These are phyloP conservation scores for Suillus ampliporus DNA, from an alignment of 768 basidiomycete species.

Conservation along the genomic window DNA sequence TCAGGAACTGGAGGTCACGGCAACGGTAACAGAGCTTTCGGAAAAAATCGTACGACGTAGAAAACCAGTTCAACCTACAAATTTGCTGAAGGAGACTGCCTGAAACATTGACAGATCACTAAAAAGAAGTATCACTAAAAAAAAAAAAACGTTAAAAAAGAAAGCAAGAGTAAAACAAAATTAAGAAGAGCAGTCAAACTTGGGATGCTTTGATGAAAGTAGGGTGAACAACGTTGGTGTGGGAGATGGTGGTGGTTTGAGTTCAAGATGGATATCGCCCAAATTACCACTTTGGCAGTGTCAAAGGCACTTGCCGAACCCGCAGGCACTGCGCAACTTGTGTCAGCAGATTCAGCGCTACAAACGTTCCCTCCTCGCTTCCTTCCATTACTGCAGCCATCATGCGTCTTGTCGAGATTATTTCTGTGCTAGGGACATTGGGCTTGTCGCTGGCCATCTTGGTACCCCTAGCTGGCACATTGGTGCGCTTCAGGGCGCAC, in stretches of 20 bases:
- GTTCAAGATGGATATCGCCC: slow-evolving; percentile 32
- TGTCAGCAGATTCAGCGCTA: slow-evolving; percentile 2
- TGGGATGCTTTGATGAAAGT: not conserved
- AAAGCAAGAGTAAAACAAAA: not conserved
- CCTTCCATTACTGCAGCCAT: slow-evolving; percentile 18
- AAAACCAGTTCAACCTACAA: not conserved
- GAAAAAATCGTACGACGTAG: not conserved
- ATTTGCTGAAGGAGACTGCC: not conserved
- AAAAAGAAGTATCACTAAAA: not conserved
- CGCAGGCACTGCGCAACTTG: slow-evolving; percentile 18
- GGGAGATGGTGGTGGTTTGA: slow-evolving; percentile 36
- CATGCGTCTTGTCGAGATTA: slow-evolving; percentile 43
- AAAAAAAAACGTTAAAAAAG: not conserved
- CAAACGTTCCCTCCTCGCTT: not conserved
- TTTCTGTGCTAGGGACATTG: slow-evolving; percentile 52
- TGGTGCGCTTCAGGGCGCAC: slow-evolving; percentile 82
- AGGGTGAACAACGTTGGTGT: not conserved
- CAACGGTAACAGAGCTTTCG: slow-evolving; percentile 1
- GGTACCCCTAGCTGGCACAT: slow-evolving; percentile 67
- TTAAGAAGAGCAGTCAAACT: not conserved
- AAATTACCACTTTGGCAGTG: slow-evolving; percentile 26
- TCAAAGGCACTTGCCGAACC: slow-evolving; percentile 37
- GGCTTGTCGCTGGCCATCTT: slow-evolving; percentile 59
- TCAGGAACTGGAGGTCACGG: too few species aligned
- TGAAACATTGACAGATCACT: not conserved